Percentiles rank a stretch among this genome's conserved stretches.
Evolutionary conservation across 495 filamentous ascomycete species (phyloP).

Genomic region (Aspergillus diversus): DNA sequence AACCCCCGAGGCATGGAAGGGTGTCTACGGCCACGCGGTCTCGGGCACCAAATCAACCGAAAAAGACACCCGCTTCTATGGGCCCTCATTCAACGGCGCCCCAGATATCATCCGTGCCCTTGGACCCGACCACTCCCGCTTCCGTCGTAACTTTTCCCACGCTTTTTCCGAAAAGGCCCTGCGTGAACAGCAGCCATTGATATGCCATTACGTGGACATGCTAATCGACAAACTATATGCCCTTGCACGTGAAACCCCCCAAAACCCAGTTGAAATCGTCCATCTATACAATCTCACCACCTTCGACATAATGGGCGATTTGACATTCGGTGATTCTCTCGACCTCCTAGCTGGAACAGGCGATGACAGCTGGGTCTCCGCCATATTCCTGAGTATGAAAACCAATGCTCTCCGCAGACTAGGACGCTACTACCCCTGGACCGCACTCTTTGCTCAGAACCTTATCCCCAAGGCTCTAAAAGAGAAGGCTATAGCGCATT

Average conservation of each 20-base stretch:
- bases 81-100: slow-evolving; percentile 42
- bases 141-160: slow-evolving; percentile 48
- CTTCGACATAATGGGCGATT: slow-evolving; percentile 64
- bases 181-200: slow-evolving; percentile 39
- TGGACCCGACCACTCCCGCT: slow-evolving; percentile 32
- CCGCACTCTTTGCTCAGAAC: slow-evolving; percentile 1
- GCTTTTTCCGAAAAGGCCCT: slow-evolving; percentile 57
- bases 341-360: slow-evolving; percentile 48
- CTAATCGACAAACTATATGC: slow-evolving; percentile 19
- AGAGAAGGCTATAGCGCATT: slow-evolving; percentile 13
- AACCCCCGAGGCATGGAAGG: slow-evolving; percentile 54
- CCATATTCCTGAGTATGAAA: slow-evolving; percentile 29
- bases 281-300: slow-evolving; percentile 55
- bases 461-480: slow-evolving; percentile 11
- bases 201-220: slow-evolving; percentile 24
- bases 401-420: slow-evolving; percentile 13
- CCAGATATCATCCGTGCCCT: slow-evolving; percentile 22
- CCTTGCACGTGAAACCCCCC: neutral
- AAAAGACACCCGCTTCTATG: slow-evolving; percentile 22
- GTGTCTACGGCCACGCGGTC: slow-evolving; percentile 54
- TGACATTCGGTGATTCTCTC: slow-evolving; percentile 57
- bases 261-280: slow-evolving; percentile 40
- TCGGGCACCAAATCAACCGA: slow-evolving; percentile 13
- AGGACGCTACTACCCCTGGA: slow-evolving; percentile 20
- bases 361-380: slow-evolving; percentile 49